Evolutionary conservation across 352 stramenopile genomes (phyloP).

Genomic region (Phytophthora syringae): DNA sequence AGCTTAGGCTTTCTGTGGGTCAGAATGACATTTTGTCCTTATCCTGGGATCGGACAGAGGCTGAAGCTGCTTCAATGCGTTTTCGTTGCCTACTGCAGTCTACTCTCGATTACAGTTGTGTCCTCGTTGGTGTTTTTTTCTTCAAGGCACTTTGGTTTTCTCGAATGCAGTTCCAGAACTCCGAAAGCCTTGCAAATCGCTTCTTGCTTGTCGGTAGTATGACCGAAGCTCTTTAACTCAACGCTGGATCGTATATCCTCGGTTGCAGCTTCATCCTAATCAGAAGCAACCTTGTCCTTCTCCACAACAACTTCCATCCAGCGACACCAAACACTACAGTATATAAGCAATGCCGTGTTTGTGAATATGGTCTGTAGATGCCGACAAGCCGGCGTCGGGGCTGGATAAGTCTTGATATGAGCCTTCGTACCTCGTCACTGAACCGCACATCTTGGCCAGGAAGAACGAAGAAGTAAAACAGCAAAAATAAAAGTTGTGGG

Average conservation of each 20-base stretch:
- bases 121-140: too few relatives aligned
- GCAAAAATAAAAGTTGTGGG: slow-evolving; percentile 39
- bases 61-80: slow-evolving; percentile 5
- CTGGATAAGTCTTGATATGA: slow-evolving; percentile 22
- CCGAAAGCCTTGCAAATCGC: slow-evolving; percentile 11
- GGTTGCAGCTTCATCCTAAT: too few relatives aligned
- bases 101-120: too few relatives aligned
- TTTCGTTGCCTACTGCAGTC: too few relatives aligned
- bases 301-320: neutral
- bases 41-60: slow-evolving; percentile 13
- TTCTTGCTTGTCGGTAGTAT: too few relatives aligned
- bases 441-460: slow-evolving; percentile 13
- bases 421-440: slow-evolving; percentile 17
- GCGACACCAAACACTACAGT: neutral
- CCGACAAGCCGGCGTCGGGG: slow-evolving; percentile 12
- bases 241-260: too few relatives aligned
- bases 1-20: neutral
- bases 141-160: neutral
- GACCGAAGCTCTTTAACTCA: too few relatives aligned
- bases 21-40: neutral
- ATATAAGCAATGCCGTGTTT: slow-evolving; percentile 39
- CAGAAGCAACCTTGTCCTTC: too few relatives aligned
- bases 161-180: too few relatives aligned
- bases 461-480: slow-evolving; percentile 34
- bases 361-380: slow-evolving; percentile 33